A percentile compares a stretch with the other conserved stretches of the same genome.
Conservation (phyloP, 306 rosid species). For the Cajanus cajan region DNA sequence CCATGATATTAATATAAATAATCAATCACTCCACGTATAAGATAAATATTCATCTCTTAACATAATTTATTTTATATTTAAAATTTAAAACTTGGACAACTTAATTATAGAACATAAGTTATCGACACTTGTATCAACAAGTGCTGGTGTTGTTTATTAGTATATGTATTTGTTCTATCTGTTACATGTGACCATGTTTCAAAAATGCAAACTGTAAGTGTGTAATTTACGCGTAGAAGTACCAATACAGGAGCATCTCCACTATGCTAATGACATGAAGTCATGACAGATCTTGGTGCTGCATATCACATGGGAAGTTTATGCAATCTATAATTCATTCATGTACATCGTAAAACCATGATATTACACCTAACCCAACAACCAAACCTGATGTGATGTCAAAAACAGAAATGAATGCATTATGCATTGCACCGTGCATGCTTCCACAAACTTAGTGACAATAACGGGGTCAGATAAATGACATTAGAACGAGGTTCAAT, state of each 20-base stretch:
- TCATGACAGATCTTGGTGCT: neutral
- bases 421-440: neutral
- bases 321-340: slow-evolving; percentile 12
- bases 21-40: no score
- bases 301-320: neutral
- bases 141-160: neutral
- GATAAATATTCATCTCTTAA: no score
- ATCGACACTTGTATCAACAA: no score
- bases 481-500: slow-evolving; percentile 7
- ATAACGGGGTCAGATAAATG: neutral
- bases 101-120: no score
- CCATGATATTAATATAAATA: no score
- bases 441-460: slow-evolving; percentile 3
- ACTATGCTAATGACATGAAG: neutral
- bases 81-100: no score
- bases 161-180: neutral
- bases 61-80: no score
- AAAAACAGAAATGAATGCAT: neutral
- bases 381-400: neutral
- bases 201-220: neutral
- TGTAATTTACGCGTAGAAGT: neutral
- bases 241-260: neutral
- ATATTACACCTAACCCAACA: neutral
- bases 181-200: neutral
- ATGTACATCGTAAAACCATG: neutral